Evolutionary conservation across 306 rosid species (phyloP), one percentile per base, ranked within the genome.

Genomic region (Trichosanthes cucumerina): DNA sequence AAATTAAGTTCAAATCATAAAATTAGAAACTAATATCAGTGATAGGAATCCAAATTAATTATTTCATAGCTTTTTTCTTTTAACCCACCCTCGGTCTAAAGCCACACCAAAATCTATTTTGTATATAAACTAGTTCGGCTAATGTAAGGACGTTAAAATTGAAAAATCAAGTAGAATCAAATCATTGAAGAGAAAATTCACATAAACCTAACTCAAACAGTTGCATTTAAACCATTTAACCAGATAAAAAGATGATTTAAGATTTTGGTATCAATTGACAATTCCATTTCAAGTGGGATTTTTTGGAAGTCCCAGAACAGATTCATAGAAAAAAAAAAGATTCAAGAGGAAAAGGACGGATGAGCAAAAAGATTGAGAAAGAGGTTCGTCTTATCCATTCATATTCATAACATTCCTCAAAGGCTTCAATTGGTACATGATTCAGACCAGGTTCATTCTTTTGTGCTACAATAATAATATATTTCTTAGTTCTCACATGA

Each of bases 371-470:
- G n/a, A 49, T 14, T 2, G 13, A 49, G 6, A 49, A 13, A 49
- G 54, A 49, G 54, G 54, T 49, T 49, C 19, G 54, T 14, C 6
- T 49, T 14, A n/a, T 15, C 63, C 6, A 23, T 0, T 12, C 0
- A 46, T 1, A 19, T 6, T 7, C 58, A 56, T 39, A 6, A 39
- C 71, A 39, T 66, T 66, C 31, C 28, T 72, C 60, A 49, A 46
- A 46, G 9, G 31, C 53, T 18, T 60, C 24, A 72, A 34, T 58
- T 78, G 39, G 16, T 47, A 54, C 76, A 77, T 19, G 6, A 83
- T 77, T 41, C 34, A 36, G 80, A 52, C 84, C 72, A 84, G 81
- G 63, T 84, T 77, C 86, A 7, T 33, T 44, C 7, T 62, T 52
- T n/a, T 14, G 19, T 52, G 9, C 57, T 50, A 21, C 57, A 4